Evolutionary conservation across 2,329 filamentous ascomycete species (phyloP).

Genomic region (Claviceps purpurea): DNA sequence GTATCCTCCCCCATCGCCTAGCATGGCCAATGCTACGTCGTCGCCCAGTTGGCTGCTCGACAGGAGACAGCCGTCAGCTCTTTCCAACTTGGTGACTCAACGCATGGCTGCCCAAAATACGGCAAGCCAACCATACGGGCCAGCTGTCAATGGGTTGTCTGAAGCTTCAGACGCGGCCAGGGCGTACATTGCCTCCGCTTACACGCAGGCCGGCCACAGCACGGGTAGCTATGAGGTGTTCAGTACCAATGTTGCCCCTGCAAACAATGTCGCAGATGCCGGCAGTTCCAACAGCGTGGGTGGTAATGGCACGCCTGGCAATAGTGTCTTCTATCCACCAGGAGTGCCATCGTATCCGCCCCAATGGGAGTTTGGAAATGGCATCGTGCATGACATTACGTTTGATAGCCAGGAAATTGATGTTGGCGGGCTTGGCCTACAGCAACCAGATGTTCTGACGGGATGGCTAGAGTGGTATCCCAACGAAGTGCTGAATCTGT

Average conservation of each 20-base stretch:
- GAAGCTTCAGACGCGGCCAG: slow-evolving; percentile 18
- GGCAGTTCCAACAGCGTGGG: not conserved
- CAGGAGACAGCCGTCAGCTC: slow-evolving; percentile 13
- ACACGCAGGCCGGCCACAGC: slow-evolving; percentile 28
- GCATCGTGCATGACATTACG: slow-evolving; percentile 42
- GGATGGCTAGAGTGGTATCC: slow-evolving; percentile 62
- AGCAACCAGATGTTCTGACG: slow-evolving; percentile 51
- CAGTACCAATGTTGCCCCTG: slow-evolving; percentile 27
- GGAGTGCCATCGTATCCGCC: slow-evolving; percentile 16
- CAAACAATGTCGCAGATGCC: slow-evolving; percentile 25
- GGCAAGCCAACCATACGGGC: slow-evolving; percentile 10
- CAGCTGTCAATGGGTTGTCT: slow-evolving; percentile 15
- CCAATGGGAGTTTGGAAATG: slow-evolving; percentile 18
- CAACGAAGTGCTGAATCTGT: slow-evolving; percentile 47
- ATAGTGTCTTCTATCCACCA: slow-evolving; percentile 15
- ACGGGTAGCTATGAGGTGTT: slow-evolving; percentile 27
- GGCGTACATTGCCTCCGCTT: slow-evolving; percentile 20
- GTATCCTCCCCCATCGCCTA: slow-evolving; percentile 36
- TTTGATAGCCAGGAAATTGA: slow-evolving; percentile 70
- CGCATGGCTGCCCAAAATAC: not conserved
- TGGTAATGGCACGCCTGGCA: not conserved
- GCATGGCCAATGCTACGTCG: slow-evolving; percentile 33
- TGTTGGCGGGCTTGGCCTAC: slow-evolving; percentile 48
- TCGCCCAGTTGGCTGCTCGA: slow-evolving; percentile 21
- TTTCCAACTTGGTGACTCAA: slow-evolving; percentile 5